A percentile compares a stretch with the other conserved stretches of the same genome.
Evolutionary conservation across 768 basidiomycete genomes (phyloP).

Genomic region (Boletus vinaceobasis): DNA sequence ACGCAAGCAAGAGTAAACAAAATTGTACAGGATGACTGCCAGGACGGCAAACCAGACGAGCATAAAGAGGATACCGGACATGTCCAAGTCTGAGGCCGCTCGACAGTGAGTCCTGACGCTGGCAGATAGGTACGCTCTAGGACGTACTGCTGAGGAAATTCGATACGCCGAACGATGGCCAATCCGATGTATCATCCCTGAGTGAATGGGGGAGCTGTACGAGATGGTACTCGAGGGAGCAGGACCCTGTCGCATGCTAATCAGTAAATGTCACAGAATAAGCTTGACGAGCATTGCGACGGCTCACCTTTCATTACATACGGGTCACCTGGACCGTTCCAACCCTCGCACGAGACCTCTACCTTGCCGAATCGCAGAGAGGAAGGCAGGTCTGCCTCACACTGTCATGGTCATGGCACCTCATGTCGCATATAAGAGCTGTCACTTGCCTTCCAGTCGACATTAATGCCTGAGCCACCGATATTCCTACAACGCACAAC

Average conservation of each 20-base stretch:
- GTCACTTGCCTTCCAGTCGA: conserved; percentile 83
- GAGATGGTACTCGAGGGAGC: conserved; percentile 80
- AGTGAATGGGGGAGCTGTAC: conserved; percentile 55
- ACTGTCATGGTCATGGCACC: conserved; percentile 42
- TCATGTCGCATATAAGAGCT: conserved; percentile 8
- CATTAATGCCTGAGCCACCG: conserved; percentile 71
- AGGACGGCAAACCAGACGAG: conserved; percentile 55
- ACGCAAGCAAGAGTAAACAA: conserved; percentile 54
- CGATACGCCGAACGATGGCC: conserved; percentile 8
- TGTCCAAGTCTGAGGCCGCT: conserved; percentile 41
- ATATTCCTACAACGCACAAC: conserved; percentile 81
- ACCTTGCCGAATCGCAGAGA: conserved; percentile 80
- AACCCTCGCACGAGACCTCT: conserved; percentile 89
- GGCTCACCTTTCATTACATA: conserved; percentile 77
- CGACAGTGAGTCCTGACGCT: not conserved
- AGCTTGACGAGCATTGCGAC: not conserved
- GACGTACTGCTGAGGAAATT: conserved; percentile 25
- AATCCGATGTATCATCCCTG: conserved; percentile 12
- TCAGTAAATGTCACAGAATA: not conserved
- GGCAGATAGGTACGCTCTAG: not conserved
- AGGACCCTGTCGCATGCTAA: conserved; percentile 57
- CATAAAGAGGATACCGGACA: conserved; percentile 49
- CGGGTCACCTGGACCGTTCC: conserved; percentile 76
- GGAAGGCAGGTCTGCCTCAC: conserved; percentile 86
- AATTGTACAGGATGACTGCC: conserved; percentile 51